Evolutionary conservation across 331 rosid genomes (phyloP), one percentile per base, ranked within the genome.

Genomic region (Arachis monticola): DNA sequence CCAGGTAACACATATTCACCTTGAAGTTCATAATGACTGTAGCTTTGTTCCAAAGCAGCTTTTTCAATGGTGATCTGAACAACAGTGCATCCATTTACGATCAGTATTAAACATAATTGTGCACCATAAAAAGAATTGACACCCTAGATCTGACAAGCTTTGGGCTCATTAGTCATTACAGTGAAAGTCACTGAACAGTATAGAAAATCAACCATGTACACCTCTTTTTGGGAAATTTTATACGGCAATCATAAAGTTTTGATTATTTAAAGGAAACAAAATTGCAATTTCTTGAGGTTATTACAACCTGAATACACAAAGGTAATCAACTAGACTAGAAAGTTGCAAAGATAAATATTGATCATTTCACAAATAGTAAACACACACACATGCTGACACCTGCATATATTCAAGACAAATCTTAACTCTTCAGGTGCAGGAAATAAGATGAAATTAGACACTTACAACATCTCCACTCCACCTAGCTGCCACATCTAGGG

Each of bases 391-490:
- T 27, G 14, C 52, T 11, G 0, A 44, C 41, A 47, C 30, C 40
- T 61, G 58, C 56, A 44, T 72, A 61, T 32, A 41, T 42, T 76
- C 40, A 64, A 40, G 41, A 17, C 27, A 42, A 48, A 58, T 70
- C n/a, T n/a, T n/a, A 60, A 17, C 22, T 41, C 8, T 63, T 50
- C 50, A 58, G 56, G 40, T 51, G 66, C 58, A 75, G 69, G 63
- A 57, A 13, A 67, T 70, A 70, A 69, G 46, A 58, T 55, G 79
- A 77, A 50, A 31, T 10, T 14, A 64, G 80, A 80, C 59, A 87
- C 99, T 94, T 83, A 94, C 99, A 72, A 94, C 99, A 78, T 94
- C 97, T 79, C 99, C 99, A 82, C 96, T 92, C 99, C 99, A 94
- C 88, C 97, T 85, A 77, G 88, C 96, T 45, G 96, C 97, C 68